Evolutionary conservation across 805 yeast genomes (phyloP).

Genomic region (Nakazawaea laoshanensis): DNA sequence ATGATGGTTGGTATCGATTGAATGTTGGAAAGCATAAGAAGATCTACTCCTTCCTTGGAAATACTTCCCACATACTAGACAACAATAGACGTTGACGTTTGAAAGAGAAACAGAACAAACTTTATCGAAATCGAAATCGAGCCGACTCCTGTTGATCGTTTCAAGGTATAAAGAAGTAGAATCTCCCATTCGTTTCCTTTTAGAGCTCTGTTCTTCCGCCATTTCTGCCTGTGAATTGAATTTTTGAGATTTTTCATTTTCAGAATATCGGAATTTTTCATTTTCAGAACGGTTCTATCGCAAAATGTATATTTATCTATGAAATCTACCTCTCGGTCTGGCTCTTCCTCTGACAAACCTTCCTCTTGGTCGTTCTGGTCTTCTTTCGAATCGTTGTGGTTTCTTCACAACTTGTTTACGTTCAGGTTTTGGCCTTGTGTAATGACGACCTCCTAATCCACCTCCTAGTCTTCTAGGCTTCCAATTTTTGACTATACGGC

Average conservation of each 20-base stretch:
- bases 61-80: conserved; percentile 68
- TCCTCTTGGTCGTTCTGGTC: too few species aligned
- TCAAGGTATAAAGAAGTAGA: conserved; percentile 29
- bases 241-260: too few species aligned
- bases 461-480: conserved; percentile 78
- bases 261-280: too few species aligned
- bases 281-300: too few species aligned
- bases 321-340: too few species aligned
- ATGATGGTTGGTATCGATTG: conserved; percentile 55
- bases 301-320: too few species aligned
- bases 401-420: conserved; percentile 2
- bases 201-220: too few species aligned
- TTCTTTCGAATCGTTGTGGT: too few species aligned
- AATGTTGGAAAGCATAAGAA: conserved; percentile 64
- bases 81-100: conserved; percentile 56
- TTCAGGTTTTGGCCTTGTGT: conserved; percentile 2
- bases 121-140: conserved; percentile 67
- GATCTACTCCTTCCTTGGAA: conserved; percentile 55
- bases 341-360: too few species aligned
- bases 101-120: conserved; percentile 58
- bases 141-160: conserved; percentile 31
- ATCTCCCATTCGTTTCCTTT: too few species aligned
- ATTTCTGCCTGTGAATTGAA: too few species aligned
- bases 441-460: conserved; percentile 73
- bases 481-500: conserved; percentile 59